Base-by-base conservation (phyloP, 108 stramenopile species). In the Pseudonitzschia multiseries region DNA sequence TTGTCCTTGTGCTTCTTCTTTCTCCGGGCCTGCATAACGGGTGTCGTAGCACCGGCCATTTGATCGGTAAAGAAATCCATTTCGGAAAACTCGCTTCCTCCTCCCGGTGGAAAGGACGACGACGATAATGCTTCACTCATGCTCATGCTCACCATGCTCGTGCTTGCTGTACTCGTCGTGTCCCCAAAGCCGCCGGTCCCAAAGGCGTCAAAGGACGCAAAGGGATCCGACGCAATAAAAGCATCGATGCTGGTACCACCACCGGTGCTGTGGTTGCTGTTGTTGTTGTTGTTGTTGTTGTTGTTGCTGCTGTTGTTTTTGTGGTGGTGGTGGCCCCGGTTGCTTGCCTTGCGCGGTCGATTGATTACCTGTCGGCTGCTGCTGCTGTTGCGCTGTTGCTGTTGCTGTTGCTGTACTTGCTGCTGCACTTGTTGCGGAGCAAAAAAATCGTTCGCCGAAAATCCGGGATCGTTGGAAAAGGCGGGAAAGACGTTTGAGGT, bases 201-300 rank as follows among this genome's bases (percentile, higher is more conserved):
- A 52, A 52, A 52, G 18, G 52, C 52, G n/a, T 52, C 52, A 52
- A 42, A 59, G 26, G 71, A 40, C 8, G 72, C 27, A 31, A 50
- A 33, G 44, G 59, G 50, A 48, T 41, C 36, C 62, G 76, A 48
- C 51, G 59, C 27, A 29, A 24, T 28, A 33, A 61, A 61, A 10
- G 59, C 59, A n/a, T 53, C 69, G 13, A 42, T n/a, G n/a, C n/a
- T n/a, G n/a, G n/a, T n/a, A n/a, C n/a, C n/a, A n/a, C n/a, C n/a
- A n/a, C n/a, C n/a, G n/a, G n/a, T n/a, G n/a, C n/a, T n/a, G n/a
- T n/a, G n/a, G n/a, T n/a, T n/a, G n/a, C n/a, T n/a, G n/a, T n/a
- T n/a, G n/a, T n/a, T n/a, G n/a, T n/a, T n/a, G n/a, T n/a, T n/a
- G n/a, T n/a, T n/a, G n/a, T n/a, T n/a, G n/a, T n/a, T 43, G 8